phyloP scores from a whole-genome alignment of 192 early-diverging fungal genomes.

The Umbelopsis isabellina region DNA sequence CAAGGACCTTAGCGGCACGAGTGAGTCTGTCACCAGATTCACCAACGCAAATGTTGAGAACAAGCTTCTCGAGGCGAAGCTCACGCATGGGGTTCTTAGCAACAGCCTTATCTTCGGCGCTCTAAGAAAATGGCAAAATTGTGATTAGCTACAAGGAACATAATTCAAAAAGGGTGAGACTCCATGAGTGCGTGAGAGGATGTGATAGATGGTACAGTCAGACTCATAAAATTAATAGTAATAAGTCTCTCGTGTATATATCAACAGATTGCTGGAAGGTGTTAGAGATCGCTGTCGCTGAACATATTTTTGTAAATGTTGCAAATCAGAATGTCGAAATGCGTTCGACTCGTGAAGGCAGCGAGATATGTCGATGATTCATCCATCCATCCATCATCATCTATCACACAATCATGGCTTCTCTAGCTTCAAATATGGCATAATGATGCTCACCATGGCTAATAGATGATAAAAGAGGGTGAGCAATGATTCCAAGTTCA shows the following conservation, averaged over 20 bases:
- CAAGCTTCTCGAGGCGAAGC: constrained; percentile 99
- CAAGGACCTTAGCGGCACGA: constrained; percentile 99
- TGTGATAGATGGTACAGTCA: no score
- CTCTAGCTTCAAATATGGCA: not conserved
- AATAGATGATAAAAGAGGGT: constrained; percentile 9
- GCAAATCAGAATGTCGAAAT: not conserved
- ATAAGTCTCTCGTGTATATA: not conserved
- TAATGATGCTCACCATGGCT: constrained; percentile 21
- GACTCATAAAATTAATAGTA: no score
- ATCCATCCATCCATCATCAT: constrained; percentile 16
- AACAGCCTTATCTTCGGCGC: constrained; percentile 67
- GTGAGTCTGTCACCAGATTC: constrained; percentile 99
- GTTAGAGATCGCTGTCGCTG: no score
- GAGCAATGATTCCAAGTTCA: not conserved
- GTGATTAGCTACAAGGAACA: not conserved
- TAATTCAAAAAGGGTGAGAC: not conserved
- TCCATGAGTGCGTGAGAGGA: no score
- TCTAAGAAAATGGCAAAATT: constrained; percentile 30
- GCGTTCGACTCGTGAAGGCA: not conserved
- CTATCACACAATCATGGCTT: not conserved
- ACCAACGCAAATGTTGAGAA: constrained; percentile 99
- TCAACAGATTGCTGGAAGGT: not conserved
- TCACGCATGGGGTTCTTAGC: constrained; percentile 94
- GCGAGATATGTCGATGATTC: not conserved
- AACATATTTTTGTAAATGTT: not conserved